phyloP scores from a whole-genome alignment of 2,329 filamentous ascomycete genomes.

The Aspergillus neotritici region DNA sequence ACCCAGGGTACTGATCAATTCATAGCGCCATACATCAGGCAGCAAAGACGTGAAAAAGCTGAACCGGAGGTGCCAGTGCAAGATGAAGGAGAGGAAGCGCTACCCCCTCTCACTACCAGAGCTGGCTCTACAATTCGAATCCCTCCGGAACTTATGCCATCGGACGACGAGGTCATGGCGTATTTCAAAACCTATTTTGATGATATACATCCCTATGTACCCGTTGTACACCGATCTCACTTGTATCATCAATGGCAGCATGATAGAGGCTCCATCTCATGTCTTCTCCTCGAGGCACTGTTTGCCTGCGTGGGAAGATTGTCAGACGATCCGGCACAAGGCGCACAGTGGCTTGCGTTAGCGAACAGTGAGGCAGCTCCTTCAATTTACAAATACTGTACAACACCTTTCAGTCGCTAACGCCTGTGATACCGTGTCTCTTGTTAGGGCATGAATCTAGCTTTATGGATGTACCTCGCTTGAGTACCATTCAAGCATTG shows the following conservation, averaged over 20 bases:
- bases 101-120: conserved; percentile 63
- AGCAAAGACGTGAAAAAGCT: conserved; percentile 47
- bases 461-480: conserved; percentile 83
- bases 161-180: conserved; percentile 70
- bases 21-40: conserved; percentile 76
- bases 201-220: conserved; percentile 87
- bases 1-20: conserved; percentile 7
- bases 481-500: conserved; percentile 88
- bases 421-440: no score
- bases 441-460: conserved; percentile 74
- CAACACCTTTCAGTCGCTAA: conserved; percentile 5
- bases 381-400: not conserved
- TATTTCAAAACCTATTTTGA: conserved; percentile 89
- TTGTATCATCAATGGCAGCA: conserved; percentile 89
- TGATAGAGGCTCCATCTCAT: conserved; percentile 77
- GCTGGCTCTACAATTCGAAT: conserved; percentile 78
- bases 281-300: conserved; percentile 79
- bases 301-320: conserved; percentile 84
- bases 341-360: conserved; percentile 87
- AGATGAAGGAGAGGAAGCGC: conserved; percentile 65
- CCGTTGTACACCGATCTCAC: conserved; percentile 73
- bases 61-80: conserved; percentile 52
- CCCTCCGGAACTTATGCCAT: conserved; percentile 87
- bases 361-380: conserved; percentile 63
- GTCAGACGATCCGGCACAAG: conserved; percentile 75